These are phyloP conservation scores for Saccharomycopsis sp. DNA, from an alignment of 805 yeast genomes.

Conservation along the genomic window DNA sequence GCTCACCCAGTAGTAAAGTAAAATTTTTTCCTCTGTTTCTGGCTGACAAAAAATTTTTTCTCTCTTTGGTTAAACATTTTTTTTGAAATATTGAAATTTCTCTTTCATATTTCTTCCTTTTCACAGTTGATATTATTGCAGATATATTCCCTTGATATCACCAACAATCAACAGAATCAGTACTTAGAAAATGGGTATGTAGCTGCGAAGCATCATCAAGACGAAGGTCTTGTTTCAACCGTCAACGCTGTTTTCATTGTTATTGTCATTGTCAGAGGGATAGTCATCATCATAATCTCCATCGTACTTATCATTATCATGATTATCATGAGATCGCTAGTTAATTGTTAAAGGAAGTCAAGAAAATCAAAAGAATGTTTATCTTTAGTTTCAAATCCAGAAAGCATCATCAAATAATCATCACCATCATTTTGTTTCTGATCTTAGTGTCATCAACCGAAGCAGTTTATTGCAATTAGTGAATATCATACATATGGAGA, in stretches of 20 bases:
- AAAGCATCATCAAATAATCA: too few species aligned
- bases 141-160: background rate
- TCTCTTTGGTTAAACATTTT: background rate
- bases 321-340: too few species aligned
- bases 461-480: too few species aligned
- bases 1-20: background rate
- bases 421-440: background rate
- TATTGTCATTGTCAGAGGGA: background rate
- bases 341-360: too few species aligned
- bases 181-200: constrained; percentile 3
- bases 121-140: background rate
- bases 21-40: background rate
- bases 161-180: background rate
- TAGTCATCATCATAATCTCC: background rate
- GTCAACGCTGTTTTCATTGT: too few species aligned
- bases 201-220: background rate
- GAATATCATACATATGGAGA: too few species aligned
- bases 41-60: background rate
- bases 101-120: background rate
- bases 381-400: too few species aligned
- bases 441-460: too few species aligned
- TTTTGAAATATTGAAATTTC: background rate
- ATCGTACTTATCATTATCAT: too few species aligned
- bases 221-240: background rate
- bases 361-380: too few species aligned